Base-by-base conservation (phyloP, 2,329 filamentous ascomycete species). In the Verruconis gallopava region DNA sequence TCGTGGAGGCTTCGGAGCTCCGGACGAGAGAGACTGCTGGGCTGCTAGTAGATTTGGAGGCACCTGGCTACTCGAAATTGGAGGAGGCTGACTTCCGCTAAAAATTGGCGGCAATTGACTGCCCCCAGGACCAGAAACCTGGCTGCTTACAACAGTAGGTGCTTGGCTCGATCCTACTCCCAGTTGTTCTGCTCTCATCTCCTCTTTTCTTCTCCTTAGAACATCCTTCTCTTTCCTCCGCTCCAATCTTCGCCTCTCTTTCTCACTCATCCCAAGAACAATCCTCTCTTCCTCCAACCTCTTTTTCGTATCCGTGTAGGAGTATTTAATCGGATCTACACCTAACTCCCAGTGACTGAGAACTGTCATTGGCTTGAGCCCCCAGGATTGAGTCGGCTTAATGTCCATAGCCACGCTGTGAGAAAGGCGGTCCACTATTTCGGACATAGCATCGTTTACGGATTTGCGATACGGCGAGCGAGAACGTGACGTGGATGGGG, bases 311-410 rank as follows among this genome's bases (percentile, higher is more conserved):
- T 46, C 21, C 11, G 9, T 38, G 17, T 38, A 38, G 14, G 14
- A 18, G 22, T 43, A 43, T 3, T 20, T 38, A 2, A 9, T 20
- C 12, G 41, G 41, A 12, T 43, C 41, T 11, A 9, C 14, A 21
- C 34, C 34, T 3, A 43, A 11, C 15, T 37, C 21, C 41, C 41
- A 43, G 22, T 43, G 41, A 3, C 18, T 25, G 12, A 43, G 35
- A 12, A 42, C 11, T 4, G 32, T 12, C 30, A 36, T 21, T 6
- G 40, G 40, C 17, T 30, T 14, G 19, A n/a, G 21, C 4, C 18
- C 40, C 40, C 40, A 42, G 6, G 12, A n/a, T 33, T 15, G 18
- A 33, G 21, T 9, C 13, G 9, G 17, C 22, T 20, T 11, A 3
- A 22, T 17, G 21, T 30, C 5, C 30, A 37, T 35, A 17, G 12